Conservation (phyloP, 2,329 filamentous ascomycete genomes). For the Pyricularia pennisetigena region DNA sequence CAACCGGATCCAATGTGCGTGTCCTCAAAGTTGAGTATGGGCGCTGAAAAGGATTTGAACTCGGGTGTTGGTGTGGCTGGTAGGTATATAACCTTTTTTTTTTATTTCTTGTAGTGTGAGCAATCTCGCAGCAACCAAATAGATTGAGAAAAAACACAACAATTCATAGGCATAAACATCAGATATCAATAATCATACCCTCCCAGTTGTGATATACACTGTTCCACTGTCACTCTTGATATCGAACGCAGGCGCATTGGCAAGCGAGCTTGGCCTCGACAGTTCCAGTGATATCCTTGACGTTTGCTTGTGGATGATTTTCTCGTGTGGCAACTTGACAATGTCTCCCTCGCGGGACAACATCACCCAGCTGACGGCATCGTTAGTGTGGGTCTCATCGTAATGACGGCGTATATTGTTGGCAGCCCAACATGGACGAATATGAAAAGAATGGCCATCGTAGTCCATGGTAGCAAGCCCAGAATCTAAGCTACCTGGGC, state of each 20-base stretch:
- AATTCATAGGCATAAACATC: not conserved
- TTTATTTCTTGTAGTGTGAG: slow-evolving; percentile 8
- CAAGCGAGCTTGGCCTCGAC: slow-evolving; percentile 57
- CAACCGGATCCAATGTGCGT: slow-evolving; percentile 68
- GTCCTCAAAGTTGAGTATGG: slow-evolving; percentile 80
- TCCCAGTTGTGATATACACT: slow-evolving; percentile 75
- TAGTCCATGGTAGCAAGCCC: slow-evolving; percentile 5
- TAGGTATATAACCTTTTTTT: slow-evolving; percentile 70
- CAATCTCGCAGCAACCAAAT: slow-evolving; percentile 2
- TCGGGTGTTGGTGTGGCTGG: slow-evolving; percentile 57
- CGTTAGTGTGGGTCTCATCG: slow-evolving; percentile 38
- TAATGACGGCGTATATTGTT: slow-evolving; percentile 1
- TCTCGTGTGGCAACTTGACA: slow-evolving; percentile 76
- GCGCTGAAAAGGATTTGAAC: slow-evolving; percentile 81
- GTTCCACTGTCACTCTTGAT: slow-evolving; percentile 66
- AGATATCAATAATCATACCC: slow-evolving; percentile 42
- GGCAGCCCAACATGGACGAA: not conserved
- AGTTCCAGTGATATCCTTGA: slow-evolving; percentile 69
- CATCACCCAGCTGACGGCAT: slow-evolving; percentile 76
- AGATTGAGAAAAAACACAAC: not conserved
- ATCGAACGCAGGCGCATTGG: slow-evolving; percentile 53
- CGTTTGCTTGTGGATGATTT: slow-evolving; percentile 69
- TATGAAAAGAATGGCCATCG: slow-evolving; percentile 3
- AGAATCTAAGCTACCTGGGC: slow-evolving; percentile 1
- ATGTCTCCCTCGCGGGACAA: slow-evolving; percentile 64